Base-by-base conservation (phyloP, 148 eudicot genomes). In the Silene uniflora region DNA sequence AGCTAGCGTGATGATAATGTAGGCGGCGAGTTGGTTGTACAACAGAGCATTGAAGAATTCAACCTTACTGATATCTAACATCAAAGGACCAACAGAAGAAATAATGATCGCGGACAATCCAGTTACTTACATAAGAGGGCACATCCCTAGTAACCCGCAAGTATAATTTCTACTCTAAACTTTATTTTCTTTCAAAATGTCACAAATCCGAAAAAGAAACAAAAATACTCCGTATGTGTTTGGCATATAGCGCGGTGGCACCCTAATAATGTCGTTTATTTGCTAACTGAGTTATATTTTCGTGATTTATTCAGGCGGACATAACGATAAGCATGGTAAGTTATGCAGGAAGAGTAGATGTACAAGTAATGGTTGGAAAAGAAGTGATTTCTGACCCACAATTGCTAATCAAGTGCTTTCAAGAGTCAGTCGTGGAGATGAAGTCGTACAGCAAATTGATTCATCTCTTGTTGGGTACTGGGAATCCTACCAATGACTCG, bases 31-130 rank as follows among this genome's bases (percentile, higher is more conserved):
- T 55, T 79, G 82, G 85, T 60, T 62, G 10, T 29, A 39, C 25
- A 21, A 67, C 1, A 72, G 79, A 56, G 64, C 32, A 22, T 23
- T 79, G 16, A 10, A 49, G 46, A 68, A 73, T 6, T 71, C 82
- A 14, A 72, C 80, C 10, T 32, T 79, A 46, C 13, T 76, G 49
- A 39, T 79, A 44, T 83, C 82, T 13, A 83, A 76, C 74, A 83
- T 83, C 12, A 69, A 72, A 66, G 82, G 82, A 24, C 85, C 85
- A 19, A 35, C 22, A 8, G 62, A 79, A 52, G 72, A 79, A 61
- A 72, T 83, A 12, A 29, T n/a, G 21, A 67, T 83, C 9, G 85
- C 77, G 0, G 62, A 65, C 29, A 83, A 79, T 24, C 82, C 85
- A 1, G 72, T 83, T 11, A 79, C 73, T 9, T 83, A 47, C 65